Conservation (phyloP, 805 yeast species). For the Myxozyma vanderwaltii region DNA sequence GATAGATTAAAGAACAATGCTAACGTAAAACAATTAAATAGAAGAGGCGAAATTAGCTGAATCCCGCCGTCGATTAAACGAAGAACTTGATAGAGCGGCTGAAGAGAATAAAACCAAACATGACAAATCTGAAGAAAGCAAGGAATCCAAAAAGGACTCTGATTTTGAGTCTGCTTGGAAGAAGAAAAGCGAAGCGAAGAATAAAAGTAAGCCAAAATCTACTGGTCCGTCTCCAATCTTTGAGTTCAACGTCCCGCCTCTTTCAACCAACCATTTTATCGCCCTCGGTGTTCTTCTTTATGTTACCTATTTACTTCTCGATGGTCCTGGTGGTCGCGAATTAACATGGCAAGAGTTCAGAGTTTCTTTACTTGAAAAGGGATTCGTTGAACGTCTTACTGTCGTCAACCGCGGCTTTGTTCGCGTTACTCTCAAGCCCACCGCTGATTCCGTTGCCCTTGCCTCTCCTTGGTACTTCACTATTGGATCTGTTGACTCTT, state of each 20-base stretch:
- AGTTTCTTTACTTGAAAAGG: conserved; percentile 69
- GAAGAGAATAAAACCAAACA: conserved; percentile 1
- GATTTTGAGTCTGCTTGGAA: not conserved
- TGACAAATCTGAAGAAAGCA: not conserved
- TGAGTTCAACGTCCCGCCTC: conserved; percentile 30
- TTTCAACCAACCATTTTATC: conserved; percentile 14
- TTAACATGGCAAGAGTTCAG: conserved; percentile 93
- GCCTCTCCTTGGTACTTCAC: conserved; percentile 57
- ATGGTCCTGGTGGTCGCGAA: conserved; percentile 44
- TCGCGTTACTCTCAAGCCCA: conserved; percentile 58
- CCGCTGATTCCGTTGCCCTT: conserved; percentile 56
- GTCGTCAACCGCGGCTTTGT: conserved; percentile 80
- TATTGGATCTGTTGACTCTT: conserved; percentile 86
- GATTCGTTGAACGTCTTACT: conserved; percentile 68
- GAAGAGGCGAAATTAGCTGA: conserved; percentile 4
- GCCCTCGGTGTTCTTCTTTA: conserved; percentile 13
- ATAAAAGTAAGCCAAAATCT: not conserved
- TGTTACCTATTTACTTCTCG: conserved; percentile 16
- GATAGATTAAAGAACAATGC: no score
- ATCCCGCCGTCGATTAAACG: conserved; percentile 12
- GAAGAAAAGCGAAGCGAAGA: not conserved
- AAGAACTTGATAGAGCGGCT: conserved; percentile 21
- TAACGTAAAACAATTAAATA: not conserved
- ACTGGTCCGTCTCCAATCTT: not conserved
- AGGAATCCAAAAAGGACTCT: conserved; percentile 1